Evolutionary conservation across 1,284 basidiomycete genomes (phyloP), one percentile per base, ranked within the genome.

Genomic region (Cystobasidium sp.): DNA sequence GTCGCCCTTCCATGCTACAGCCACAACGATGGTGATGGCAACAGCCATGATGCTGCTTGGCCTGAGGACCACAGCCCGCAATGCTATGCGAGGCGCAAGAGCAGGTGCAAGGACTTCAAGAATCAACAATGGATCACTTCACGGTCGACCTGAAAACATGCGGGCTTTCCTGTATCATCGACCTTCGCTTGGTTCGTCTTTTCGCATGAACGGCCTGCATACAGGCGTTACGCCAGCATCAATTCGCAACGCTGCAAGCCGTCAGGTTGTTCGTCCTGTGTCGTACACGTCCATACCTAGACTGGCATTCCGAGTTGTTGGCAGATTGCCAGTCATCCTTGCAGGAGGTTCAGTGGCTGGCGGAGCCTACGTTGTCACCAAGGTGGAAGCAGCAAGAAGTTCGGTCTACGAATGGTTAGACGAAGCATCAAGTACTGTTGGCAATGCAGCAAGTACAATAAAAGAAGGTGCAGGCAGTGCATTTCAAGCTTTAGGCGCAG

Each of bases 331-430:
- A 16, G 70, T 73, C 44, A 58, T 73, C n/a, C 31, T 66, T 20
- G 62, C 62, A 20, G 70, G 70, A 9, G 70, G 70, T 16, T 55
- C 70, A 41, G 70, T 63, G 16, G 70, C 70, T 22, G 62, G 62
- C 20, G 70, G 70, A 39, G 70, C 53, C 20, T 73, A 73, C 63
- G 70, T 73, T 14, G 51, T 73, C 12, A 53, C 62, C 18, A 73
- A 73, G 44, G 70, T 73, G 4, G 70, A 73, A 31, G 63, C 47
- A 46, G 70, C 70, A 3, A 22, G 70, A 43, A 56, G 43, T 18
- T 58, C 49, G 6, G 51, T 73, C 22, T 47, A 73, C 31, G 63
- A 55, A 6, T 64, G 44, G 24, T 47, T 73, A 10, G 63, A 65
- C 51, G 70, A 73, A 22, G 52, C 47, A 14, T 55, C 59, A n/a